Conservation (phyloP, 164 flowering plant genomes). For the Piper longum region DNA sequence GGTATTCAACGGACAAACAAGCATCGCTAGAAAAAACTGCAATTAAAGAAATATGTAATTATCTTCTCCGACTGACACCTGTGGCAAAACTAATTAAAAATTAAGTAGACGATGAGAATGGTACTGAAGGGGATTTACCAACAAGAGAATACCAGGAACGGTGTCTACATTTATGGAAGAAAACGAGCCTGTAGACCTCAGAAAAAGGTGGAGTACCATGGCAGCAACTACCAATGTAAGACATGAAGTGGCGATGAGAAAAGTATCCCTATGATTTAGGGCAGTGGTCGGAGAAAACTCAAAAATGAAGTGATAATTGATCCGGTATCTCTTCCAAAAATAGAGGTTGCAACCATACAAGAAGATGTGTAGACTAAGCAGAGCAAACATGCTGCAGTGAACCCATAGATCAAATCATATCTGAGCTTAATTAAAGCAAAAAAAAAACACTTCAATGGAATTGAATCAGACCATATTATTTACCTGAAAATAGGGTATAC, state of each 20-base stretch:
- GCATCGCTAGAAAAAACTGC: slow-evolving; percentile 45
- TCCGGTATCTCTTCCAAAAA: slow-evolving; percentile 82
- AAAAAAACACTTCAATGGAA: not conserved
- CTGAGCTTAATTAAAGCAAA: too few relatives aligned
- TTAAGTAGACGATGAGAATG: not conserved
- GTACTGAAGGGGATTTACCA: slow-evolving; percentile 25
- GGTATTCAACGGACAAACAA: slow-evolving; percentile 73
- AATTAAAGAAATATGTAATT: not conserved
- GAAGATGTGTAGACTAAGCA: slow-evolving; percentile 88
- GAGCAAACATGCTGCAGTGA: slow-evolving; percentile 75
- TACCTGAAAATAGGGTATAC: slow-evolving; percentile 97
- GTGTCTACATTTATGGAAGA: slow-evolving; percentile 47
- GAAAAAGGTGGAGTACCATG: slow-evolving; percentile 69
- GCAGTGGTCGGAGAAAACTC: slow-evolving; percentile 64
- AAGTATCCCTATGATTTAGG: slow-evolving; percentile 84
- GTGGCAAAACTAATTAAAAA: too few relatives aligned
- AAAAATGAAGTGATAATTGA: slow-evolving; percentile 92
- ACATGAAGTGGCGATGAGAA: slow-evolving; percentile 67
- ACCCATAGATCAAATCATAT: not conserved
- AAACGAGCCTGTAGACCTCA: slow-evolving; percentile 36
- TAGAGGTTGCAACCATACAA: slow-evolving; percentile 91
- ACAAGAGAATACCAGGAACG: slow-evolving; percentile 71
- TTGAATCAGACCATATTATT: not conserved
- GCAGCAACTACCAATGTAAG: slow-evolving; percentile 86
- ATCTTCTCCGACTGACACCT: not conserved